phyloP scores from a whole-genome alignment of 352 stramenopile species.

The Pythium rishiriense region DNA sequence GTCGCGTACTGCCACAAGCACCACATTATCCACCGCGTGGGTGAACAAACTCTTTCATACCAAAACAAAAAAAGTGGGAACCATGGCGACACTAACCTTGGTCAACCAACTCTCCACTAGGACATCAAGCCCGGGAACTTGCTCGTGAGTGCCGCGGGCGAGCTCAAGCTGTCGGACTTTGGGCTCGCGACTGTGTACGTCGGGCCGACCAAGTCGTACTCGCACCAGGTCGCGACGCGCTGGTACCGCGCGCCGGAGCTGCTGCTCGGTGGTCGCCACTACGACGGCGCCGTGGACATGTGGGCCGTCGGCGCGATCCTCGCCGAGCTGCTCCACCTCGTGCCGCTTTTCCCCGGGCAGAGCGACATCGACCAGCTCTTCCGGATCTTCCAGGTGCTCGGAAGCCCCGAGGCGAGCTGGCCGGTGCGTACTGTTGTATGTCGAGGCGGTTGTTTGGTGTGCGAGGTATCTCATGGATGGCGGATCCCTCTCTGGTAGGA shows the following conservation, averaged over 20 bases:
- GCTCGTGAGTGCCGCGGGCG: conserved; percentile 45
- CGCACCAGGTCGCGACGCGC: conserved; percentile 75
- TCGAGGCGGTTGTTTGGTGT: too few relatives aligned
- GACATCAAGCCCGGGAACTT: conserved; percentile 80
- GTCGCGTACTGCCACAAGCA: conserved; percentile 61
- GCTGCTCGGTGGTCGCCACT: conserved; percentile 67
- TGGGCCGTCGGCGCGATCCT: conserved; percentile 71
- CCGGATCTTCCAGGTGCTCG: conserved; percentile 67
- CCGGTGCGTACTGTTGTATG: conserved; percentile 25
- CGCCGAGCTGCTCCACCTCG: conserved; percentile 58
- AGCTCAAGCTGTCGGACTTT: conserved; percentile 81
- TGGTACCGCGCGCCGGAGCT: conserved; percentile 85
- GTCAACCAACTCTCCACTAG: conserved; percentile 24
- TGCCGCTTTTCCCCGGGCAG: conserved; percentile 74
- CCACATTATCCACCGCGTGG: conserved; percentile 68
- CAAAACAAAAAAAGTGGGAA: too few relatives aligned
- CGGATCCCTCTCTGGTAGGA: neutral
- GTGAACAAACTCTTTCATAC: too few relatives aligned
- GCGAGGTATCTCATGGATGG: neutral
- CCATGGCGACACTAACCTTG: too few relatives aligned
- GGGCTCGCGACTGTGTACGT: conserved; percentile 73
- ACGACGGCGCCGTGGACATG: conserved; percentile 68
- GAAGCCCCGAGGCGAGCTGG: conserved; percentile 56
- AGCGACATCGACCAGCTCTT: conserved; percentile 86
- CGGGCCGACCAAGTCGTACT: conserved; percentile 40